A percentile compares a stretch with the other conserved stretches of the same genome.
Conservation (phyloP, 2,329 filamentous ascomycete species). For the Ceratocystis variospora region DNA sequence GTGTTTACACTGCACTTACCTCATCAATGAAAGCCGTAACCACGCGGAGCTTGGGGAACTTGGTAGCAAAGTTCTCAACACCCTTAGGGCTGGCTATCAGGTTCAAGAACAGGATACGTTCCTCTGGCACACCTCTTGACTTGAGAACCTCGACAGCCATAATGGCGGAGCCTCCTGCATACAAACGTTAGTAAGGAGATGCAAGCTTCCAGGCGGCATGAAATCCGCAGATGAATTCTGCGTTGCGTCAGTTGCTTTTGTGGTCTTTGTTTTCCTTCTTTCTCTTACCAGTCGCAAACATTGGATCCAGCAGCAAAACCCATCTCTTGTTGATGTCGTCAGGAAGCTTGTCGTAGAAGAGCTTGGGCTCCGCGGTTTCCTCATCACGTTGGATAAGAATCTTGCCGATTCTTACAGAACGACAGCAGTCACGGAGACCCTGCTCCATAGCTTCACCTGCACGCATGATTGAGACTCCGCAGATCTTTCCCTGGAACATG, state of each 20-base stretch:
- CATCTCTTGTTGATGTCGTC: conserved; percentile 85
- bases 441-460: conserved; percentile 98
- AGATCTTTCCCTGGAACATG: conserved; percentile 95
- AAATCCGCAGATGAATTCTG: not conserved
- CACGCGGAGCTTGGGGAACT: conserved; percentile 77
- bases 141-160: conserved; percentile 94
- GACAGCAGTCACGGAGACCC: conserved; percentile 86
- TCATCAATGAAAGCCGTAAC: conserved; percentile 94
- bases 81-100: conserved; percentile 94
- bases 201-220: not conserved
- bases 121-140: conserved; percentile 79
- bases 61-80: conserved; percentile 73
- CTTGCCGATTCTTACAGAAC: conserved; percentile 95
- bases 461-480: conserved; percentile 95
- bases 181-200: conserved; percentile 7
- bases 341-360: conserved; percentile 96
- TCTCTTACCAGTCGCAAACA: conserved; percentile 81
- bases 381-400: conserved; percentile 96
- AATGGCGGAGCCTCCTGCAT: conserved; percentile 73
- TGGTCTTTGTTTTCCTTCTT: too few species aligned
- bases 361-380: conserved; percentile 77
- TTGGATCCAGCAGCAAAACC: conserved; percentile 91
- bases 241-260: not conserved
- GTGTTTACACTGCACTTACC: conserved; percentile 28
- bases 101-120: conserved; percentile 91